Evolutionary conservation across 805 yeast species (phyloP), one percentile per base, ranked within the genome.

Genomic region (Martiniozyma abietophila): DNA sequence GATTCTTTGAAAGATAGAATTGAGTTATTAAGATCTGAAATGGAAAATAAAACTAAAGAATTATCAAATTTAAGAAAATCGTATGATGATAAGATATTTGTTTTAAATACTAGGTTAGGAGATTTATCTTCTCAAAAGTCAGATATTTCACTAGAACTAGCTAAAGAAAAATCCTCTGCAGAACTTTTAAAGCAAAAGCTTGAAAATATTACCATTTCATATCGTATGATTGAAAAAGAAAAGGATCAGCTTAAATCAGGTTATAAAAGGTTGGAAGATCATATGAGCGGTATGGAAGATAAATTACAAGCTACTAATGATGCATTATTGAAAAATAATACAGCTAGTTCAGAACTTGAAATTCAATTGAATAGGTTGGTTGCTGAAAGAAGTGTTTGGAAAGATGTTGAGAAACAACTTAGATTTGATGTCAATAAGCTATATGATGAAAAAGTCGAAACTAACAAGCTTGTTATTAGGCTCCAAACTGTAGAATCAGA

Each of bases 401-500:
- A 61, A 25, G 48, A 71, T 1, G 47, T 68, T 10, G 77, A 75
- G 42, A 52, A 58, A 12, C 59, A 79, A 8, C 52, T 81, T 20
- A 59, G 66, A 21, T 57, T 59, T 10, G 84, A 80, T 41, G 64
- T 75, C 27, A 56, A 59, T 6, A 67, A 62, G 19, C 55, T 81
- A 36, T 58, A 65, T 29, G 65, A 66, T 3, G 95, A 85, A 48
- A 75, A 72, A 45, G 54, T 67, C 5, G 66, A 72, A 34, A 58
- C 83, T 26, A 76, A 69, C 44, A 65, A 71, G 4, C 61, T 76
- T 38, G 65, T 81, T 8, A 53, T 69, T 6, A 78, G 69, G 45
- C 56, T 83, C 29, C 89, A 82, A 53, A 48, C 74, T 2, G 49
- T 74, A 25, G 73, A 74, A 36, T 64, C 64, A 34, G 88, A 82